Evolutionary conservation across 768 basidiomycete genomes (phyloP).

Genomic region (Psilocybe subaeruginosa): DNA sequence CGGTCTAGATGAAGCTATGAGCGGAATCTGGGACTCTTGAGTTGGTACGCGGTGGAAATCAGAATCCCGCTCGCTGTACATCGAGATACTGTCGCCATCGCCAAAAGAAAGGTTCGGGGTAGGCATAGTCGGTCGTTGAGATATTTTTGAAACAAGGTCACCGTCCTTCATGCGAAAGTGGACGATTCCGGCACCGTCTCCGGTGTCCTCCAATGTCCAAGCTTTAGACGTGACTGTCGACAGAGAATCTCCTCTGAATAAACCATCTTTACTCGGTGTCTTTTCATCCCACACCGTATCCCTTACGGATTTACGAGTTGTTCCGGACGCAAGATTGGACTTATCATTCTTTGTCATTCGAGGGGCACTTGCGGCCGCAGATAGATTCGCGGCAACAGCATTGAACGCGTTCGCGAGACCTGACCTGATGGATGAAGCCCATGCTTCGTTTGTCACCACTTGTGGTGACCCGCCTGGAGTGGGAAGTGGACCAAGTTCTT

Average conservation of each 20-base stretch:
- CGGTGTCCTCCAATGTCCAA: slow-evolving; percentile 44
- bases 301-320: slow-evolving; percentile 20
- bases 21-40: slow-evolving; percentile 7
- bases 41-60: background rate
- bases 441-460: slow-evolving; percentile 15
- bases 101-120: slow-evolving; percentile 16
- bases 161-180: slow-evolving; percentile 30
- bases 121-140: slow-evolving; percentile 7
- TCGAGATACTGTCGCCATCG: slow-evolving; percentile 15
- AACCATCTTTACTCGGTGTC: background rate
- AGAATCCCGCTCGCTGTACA: background rate
- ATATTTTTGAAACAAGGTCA: slow-evolving; percentile 1
- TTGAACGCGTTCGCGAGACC: slow-evolving; percentile 49
- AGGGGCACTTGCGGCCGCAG: slow-evolving; percentile 14
- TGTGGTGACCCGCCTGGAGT: slow-evolving; percentile 29
- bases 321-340: slow-evolving; percentile 24
- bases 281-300: slow-evolving; percentile 6
- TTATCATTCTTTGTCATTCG: slow-evolving; percentile 21
- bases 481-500: slow-evolving; percentile 24
- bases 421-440: slow-evolving; percentile 22
- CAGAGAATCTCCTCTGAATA: slow-evolving; percentile 6
- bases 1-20: slow-evolving; percentile 19
- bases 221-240: slow-evolving; percentile 28
- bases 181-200: slow-evolving; percentile 39
- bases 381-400: slow-evolving; percentile 47